A percentile compares a stretch with the other conserved stretches of the same genome.
These are phyloP conservation scores for Biscutella laevigata DNA, from an alignment of 441 rosid genomes.

Conservation along the genomic window DNA sequence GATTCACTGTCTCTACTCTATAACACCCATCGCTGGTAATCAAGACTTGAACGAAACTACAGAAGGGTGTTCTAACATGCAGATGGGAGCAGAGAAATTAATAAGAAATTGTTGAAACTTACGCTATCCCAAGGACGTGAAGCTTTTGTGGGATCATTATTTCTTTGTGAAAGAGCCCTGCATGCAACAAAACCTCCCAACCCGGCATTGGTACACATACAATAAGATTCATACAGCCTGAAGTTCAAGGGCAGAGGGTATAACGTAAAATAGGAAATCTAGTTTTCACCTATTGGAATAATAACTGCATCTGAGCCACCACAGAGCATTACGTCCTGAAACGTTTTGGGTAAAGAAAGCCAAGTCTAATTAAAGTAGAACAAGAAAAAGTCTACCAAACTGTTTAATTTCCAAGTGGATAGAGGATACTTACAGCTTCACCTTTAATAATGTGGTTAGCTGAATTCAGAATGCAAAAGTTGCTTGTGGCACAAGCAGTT, in stretches of 20 bases:
- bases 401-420: neutral
- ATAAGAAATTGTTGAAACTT: slow-evolving; percentile 13
- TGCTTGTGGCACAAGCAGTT: slow-evolving; percentile 93
- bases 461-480: slow-evolving; percentile 82
- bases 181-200: slow-evolving; percentile 95
- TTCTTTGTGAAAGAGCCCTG: slow-evolving; percentile 84
- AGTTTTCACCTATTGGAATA: slow-evolving; percentile 70
- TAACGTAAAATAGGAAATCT: slow-evolving; percentile 6
- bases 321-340: slow-evolving; percentile 90
- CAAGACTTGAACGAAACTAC: neutral
- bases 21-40: neutral
- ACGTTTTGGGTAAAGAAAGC: slow-evolving; percentile 18
- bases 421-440: slow-evolving; percentile 77
- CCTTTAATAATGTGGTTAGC: slow-evolving; percentile 90
- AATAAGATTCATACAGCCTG: slow-evolving; percentile 3
- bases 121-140: slow-evolving; percentile 96
- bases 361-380: slow-evolving; percentile 3
- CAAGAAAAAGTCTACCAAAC: slow-evolving; percentile 8
- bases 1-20: neutral
- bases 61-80: neutral
- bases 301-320: slow-evolving; percentile 95
- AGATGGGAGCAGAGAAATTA: neutral
- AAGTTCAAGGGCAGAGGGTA: neutral
- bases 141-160: slow-evolving; percentile 80
- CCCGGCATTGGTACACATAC: slow-evolving; percentile 41